Percentiles rank a stretch among this genome's conserved stretches.
Conservation (phyloP, 495 filamentous ascomycete genomes). For the Astrocystis sublimbata region DNA sequence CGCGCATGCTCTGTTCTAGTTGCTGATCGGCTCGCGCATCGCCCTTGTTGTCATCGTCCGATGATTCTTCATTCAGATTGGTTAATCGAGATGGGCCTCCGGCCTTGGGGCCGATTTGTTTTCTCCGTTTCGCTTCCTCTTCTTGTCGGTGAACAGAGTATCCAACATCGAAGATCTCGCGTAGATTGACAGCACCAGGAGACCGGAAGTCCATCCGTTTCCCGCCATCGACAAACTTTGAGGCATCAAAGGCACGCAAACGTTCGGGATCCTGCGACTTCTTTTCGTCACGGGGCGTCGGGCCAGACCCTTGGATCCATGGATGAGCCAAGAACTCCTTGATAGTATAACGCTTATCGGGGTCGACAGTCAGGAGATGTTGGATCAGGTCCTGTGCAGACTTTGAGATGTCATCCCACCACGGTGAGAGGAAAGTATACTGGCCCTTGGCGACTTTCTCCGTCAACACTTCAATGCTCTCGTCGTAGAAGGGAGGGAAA, state of each 20-base stretch:
- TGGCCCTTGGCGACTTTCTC: slow-evolving; percentile 97
- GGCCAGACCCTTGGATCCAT: slow-evolving; percentile 72
- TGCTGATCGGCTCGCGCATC: slow-evolving; percentile 55
- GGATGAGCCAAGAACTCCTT: slow-evolving; percentile 86
- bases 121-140: slow-evolving; percentile 89
- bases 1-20: slow-evolving; percentile 84
- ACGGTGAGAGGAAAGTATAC: slow-evolving; percentile 96
- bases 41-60: slow-evolving; percentile 59
- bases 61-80: slow-evolving; percentile 71
- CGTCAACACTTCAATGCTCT: slow-evolving; percentile 94
- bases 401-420: slow-evolving; percentile 99
- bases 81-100: slow-evolving; percentile 42
- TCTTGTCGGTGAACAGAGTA: slow-evolving; percentile 97
- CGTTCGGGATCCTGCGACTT: slow-evolving; percentile 45
- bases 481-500: slow-evolving; percentile 98
- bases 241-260: slow-evolving; percentile 55
- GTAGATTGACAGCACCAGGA: slow-evolving; percentile 89
- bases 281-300: slow-evolving; percentile 63
- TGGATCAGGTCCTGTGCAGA: slow-evolving; percentile 91
- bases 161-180: slow-evolving; percentile 95
- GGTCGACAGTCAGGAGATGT: slow-evolving; percentile 90
- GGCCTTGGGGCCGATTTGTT: slow-evolving; percentile 66
- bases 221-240: slow-evolving; percentile 59
- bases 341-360: slow-evolving; percentile 87
- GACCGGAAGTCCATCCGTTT: slow-evolving; percentile 90